Evolutionary conservation across 352 stramenopile genomes (phyloP).

Genomic region (Lagenidium sp.): DNA sequence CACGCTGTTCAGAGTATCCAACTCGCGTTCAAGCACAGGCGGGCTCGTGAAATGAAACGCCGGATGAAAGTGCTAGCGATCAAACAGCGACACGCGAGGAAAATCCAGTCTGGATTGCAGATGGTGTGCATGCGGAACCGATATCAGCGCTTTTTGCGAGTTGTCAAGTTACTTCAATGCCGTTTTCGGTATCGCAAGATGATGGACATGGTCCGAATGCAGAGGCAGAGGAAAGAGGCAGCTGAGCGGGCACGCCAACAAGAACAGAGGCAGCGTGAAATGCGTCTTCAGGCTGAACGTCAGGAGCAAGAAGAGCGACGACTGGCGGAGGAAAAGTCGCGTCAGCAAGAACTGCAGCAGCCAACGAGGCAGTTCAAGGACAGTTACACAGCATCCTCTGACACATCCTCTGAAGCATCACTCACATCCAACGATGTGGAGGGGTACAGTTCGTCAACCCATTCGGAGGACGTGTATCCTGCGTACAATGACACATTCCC

Average conservation of each 20-base stretch:
- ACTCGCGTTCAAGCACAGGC: slow-evolving; percentile 49
- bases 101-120: slow-evolving; percentile 46
- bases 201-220: slow-evolving; percentile 8
- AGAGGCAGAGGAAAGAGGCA: neutral
- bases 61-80: slow-evolving; percentile 25
- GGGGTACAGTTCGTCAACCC: slow-evolving; percentile 47
- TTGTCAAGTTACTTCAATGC: slow-evolving; percentile 59
- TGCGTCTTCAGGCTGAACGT: neutral
- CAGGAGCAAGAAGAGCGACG: slow-evolving; percentile 13
- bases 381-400: slow-evolving; percentile 62
- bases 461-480: slow-evolving; percentile 55
- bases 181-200: slow-evolving; percentile 48
- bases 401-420: slow-evolving; percentile 47
- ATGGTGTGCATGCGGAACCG: slow-evolving; percentile 43
- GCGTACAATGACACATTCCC: slow-evolving; percentile 36
- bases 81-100: slow-evolving; percentile 28
- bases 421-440: slow-evolving; percentile 70
- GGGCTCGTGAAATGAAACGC: slow-evolving; percentile 16
- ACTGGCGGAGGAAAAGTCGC: slow-evolving; percentile 15
- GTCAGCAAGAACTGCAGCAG: slow-evolving; percentile 7
- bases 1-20: slow-evolving; percentile 47
- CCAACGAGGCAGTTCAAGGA: slow-evolving; percentile 36
- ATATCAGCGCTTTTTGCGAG: slow-evolving; percentile 36
- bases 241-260: slow-evolving; percentile 12
- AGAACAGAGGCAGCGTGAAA: slow-evolving; percentile 7